Evolutionary conservation across 768 basidiomycete genomes (phyloP).

Genomic region (Kwoniella europaea): DNA sequence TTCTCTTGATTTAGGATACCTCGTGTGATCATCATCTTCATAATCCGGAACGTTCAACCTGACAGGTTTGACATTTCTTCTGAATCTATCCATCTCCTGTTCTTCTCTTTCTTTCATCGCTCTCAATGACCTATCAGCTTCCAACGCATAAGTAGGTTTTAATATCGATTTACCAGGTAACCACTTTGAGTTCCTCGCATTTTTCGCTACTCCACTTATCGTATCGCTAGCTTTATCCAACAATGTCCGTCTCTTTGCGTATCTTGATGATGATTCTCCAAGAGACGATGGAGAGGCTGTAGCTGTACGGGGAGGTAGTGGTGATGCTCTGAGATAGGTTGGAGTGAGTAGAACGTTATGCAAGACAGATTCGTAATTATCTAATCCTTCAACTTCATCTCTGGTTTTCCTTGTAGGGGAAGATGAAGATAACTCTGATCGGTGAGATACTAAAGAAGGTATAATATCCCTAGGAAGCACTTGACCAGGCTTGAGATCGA

Average conservation of each 20-base stretch:
- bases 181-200: conserved; percentile 22
- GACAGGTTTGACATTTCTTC: conserved; percentile 19
- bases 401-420: conserved; percentile 6
- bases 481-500: conserved; percentile 47
- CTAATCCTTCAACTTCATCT: conserved; percentile 4
- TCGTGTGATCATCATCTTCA: conserved; percentile 13
- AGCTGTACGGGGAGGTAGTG: conserved; percentile 5
- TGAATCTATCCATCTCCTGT: conserved; percentile 44
- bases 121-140: conserved; percentile 23
- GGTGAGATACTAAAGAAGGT: conserved; percentile 13
- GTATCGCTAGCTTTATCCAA: conserved; percentile 30
- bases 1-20: conserved; percentile 9
- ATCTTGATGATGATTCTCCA: conserved; percentile 12
- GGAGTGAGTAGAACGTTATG: conserved; percentile 51
- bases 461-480: conserved; percentile 34
- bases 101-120: conserved; percentile 38
- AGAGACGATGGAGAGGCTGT: neutral
- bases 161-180: conserved; percentile 32
- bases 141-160: conserved; percentile 19
- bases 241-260: conserved; percentile 26
- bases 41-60: conserved; percentile 22
- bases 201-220: conserved; percentile 13
- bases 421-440: neutral
- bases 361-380: conserved; percentile 48
- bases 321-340: conserved; percentile 39